Evolutionary conservation across 31 red algal genomes (phyloP), one percentile per base, ranked within the genome.

Genomic region (Odonthalia washingtoniensis): DNA sequence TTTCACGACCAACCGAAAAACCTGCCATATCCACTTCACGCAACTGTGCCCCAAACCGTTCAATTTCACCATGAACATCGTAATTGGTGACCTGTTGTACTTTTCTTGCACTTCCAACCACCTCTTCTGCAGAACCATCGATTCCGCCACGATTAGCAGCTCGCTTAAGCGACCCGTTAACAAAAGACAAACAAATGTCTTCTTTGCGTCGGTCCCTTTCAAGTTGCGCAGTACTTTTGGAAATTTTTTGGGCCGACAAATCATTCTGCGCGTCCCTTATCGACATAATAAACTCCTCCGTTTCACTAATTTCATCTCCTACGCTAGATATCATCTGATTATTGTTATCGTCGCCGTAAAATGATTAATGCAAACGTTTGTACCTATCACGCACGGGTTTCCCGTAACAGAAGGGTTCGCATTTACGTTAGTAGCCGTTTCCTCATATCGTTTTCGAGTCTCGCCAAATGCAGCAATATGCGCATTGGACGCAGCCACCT

Each of bases 261-360:
- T 61, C 53, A 61, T 17, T 72, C 12, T 27, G 16, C 28, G 6
- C 27, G 37, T 84, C 80, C 3, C 33, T 6, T 65, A 84, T 84
- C 4, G 34, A 46, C 27, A 30, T 84, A 16, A 84, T 21, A 31
- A 84, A 72, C 64, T 84, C 80, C 40, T 84, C 34, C 61, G 49
- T 5, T 24, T 84, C 80, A 44, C 65, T 65, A 26, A 84, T 41
- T 24, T 84, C 37, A 35, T 34, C 80, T 24, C 80, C 65, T 3
- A 84, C 64, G 26, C 80, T 65, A 5, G 32, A 42, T 33, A 34
- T 12, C 5, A 5, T 27, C 45, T 34, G 16, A 12, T 80, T 63
- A 6, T 9, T 30, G 77, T 9, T 63, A 24, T 61, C 53, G 17
- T 61, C 24, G 17, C 24, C 24, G 24, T n/a, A n/a, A n/a, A n/a